Conservation (phyloP, 148 eudicot species). For the Selenicereus undatus region DNA sequence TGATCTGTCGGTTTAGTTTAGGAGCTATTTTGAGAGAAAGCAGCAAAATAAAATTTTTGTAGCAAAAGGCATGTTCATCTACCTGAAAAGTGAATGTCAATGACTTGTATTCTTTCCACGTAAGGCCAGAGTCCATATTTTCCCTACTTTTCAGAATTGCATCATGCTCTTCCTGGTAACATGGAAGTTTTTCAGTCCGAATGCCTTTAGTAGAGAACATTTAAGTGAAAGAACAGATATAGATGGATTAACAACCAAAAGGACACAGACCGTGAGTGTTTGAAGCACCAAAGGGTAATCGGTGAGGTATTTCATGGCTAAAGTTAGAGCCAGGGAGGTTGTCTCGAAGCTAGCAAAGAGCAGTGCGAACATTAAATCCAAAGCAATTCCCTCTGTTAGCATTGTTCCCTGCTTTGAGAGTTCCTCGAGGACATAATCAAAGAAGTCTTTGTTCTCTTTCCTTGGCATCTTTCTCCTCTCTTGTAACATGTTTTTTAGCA, state of each 20-base stretch:
- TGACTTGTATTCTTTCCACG: conserved; percentile 88
- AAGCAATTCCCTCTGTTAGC: conserved; percentile 75
- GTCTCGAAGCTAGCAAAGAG: conserved; percentile 96
- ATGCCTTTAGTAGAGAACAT: not conserved
- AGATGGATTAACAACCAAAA: not conserved
- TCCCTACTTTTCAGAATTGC: conserved; percentile 55
- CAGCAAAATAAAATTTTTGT: not conserved
- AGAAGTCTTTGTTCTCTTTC: conserved; percentile 63
- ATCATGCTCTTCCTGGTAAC: conserved; percentile 81
- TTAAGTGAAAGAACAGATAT: not conserved
- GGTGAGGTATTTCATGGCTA: conserved; percentile 62
- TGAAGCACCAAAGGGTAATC: conserved; percentile 69
- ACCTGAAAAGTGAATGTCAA: conserved; percentile 95
- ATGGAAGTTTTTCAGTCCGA: not conserved
- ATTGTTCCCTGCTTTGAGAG: conserved; percentile 52
- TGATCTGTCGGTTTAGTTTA: conserved; percentile 10
- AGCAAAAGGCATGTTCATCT: conserved; percentile 11
- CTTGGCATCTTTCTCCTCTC: conserved; percentile 68
- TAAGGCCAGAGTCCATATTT: conserved; percentile 51
- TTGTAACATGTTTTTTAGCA: conserved; percentile 68
- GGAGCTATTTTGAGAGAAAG: not conserved
- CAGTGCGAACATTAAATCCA: conserved; percentile 91
- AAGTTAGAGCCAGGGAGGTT: conserved; percentile 75
- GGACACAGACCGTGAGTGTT: conserved; percentile 46
- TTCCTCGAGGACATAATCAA: conserved; percentile 78